Conservation (phyloP, 1,284 basidiomycete species). For the Sphaerobolus stellatus region DNA sequence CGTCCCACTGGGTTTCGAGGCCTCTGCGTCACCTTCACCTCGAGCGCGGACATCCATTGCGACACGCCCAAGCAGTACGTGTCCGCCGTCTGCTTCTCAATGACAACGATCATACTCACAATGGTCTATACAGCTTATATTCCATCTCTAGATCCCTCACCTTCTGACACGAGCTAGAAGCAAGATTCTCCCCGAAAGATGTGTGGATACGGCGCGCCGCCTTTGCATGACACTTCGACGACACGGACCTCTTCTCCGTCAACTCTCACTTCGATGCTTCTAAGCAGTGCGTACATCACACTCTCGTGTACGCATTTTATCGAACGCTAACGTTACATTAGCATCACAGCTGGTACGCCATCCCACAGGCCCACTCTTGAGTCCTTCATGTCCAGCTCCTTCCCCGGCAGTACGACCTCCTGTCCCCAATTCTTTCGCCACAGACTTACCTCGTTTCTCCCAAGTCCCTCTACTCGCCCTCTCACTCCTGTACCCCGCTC, state of each 20-base stretch:
- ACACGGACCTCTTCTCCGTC: slow-evolving; percentile 69
- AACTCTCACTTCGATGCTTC: slow-evolving; percentile 99
- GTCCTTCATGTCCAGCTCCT: no score
- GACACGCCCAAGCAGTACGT: no score
- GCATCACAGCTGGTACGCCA: slow-evolving; percentile 79
- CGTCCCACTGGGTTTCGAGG: no score
- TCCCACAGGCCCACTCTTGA: slow-evolving; percentile 83
- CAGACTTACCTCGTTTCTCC: slow-evolving; percentile 95
- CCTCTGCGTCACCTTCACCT: no score
- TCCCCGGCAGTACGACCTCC: slow-evolving; percentile 78
- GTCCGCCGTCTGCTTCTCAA: no score
- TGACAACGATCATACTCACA: no score
- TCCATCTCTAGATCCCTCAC: no score
- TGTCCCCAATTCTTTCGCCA: slow-evolving; percentile 96
- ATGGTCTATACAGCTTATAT: no score
- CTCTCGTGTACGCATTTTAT: no score
- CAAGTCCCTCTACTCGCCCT: slow-evolving; percentile 85
- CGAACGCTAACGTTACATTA: slow-evolving; percentile 27
- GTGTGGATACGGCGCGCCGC: slow-evolving; percentile 99
- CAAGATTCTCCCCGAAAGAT: no score
- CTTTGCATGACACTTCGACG: slow-evolving; percentile 98
- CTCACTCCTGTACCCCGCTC: slow-evolving; percentile 77
- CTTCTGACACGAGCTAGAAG: no score
- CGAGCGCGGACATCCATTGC: no score
- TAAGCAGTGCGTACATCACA: slow-evolving; percentile 47